Conservation (phyloP, 352 stramenopile species). For the Blastocystis sp. region DNA sequence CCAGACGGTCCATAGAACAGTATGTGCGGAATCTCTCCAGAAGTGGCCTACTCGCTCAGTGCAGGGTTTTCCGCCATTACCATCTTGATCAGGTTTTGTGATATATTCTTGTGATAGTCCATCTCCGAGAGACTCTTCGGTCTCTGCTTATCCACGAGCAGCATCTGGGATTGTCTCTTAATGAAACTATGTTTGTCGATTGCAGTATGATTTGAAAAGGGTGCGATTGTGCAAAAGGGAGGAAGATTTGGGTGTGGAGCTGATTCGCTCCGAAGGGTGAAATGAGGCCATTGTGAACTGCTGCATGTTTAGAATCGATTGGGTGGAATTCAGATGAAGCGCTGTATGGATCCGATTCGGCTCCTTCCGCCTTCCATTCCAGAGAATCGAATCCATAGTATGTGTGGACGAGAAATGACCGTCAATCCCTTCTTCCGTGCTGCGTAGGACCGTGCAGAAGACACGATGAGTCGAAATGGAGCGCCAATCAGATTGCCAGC, state of each 20-base stretch:
- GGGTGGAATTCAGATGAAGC: neutral
- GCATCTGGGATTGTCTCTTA: conserved; percentile 77
- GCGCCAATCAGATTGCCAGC: neutral
- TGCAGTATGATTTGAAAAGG: neutral
- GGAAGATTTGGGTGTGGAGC: neutral
- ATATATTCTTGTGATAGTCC: conserved; percentile 89
- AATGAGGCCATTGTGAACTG: neutral
- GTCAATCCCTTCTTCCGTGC: too few species aligned
- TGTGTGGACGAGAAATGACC: neutral
- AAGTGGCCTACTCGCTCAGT: conserved; percentile 61
- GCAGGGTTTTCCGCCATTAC: conserved; percentile 69
- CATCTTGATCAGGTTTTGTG: conserved; percentile 82
- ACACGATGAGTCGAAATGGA: neutral
- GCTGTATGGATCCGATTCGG: neutral
- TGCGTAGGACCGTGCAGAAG: neutral
- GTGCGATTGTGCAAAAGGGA: neutral
- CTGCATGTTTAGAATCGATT: neutral
- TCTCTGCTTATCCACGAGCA: conserved; percentile 98
- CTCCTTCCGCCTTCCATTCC: neutral
- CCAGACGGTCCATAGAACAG: conserved; percentile 95
- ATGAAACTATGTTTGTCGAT: neutral
- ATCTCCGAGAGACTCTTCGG: conserved; percentile 85
- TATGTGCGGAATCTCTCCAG: conserved; percentile 87
- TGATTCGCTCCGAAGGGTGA: neutral
- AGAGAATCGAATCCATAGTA: neutral